Evolutionary conservation across 2,329 filamentous ascomycete species (phyloP).

Genomic region (Fusarium sp.): DNA sequence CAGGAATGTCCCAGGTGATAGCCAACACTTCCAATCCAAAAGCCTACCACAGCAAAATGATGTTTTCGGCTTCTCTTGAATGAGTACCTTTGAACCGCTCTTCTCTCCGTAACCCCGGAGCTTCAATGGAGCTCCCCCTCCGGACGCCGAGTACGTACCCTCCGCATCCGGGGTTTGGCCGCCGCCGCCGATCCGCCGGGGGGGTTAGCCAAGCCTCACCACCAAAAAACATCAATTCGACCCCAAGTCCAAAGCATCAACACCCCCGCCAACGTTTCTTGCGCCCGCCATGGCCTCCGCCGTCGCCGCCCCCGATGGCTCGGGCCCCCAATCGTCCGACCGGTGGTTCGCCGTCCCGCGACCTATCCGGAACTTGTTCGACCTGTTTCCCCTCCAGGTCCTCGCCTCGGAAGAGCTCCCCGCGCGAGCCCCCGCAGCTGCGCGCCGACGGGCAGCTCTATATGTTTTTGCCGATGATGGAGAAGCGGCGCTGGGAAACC

Average conservation of each 20-base stretch:
- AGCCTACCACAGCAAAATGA: not conserved
- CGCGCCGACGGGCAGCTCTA: slow-evolving; percentile 65
- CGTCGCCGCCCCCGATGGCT: not conserved
- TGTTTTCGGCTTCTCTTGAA: not conserved
- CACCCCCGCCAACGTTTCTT: not conserved
- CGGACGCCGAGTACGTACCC: slow-evolving; percentile 28
- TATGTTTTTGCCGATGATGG: slow-evolving; percentile 80
- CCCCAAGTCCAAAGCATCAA: not conserved
- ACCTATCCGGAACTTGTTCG: slow-evolving; percentile 85
- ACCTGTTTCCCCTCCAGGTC: slow-evolving; percentile 81
- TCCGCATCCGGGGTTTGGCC: slow-evolving; percentile 36
- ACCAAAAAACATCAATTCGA: slow-evolving; percentile 2
- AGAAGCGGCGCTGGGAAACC: slow-evolving; percentile 70
- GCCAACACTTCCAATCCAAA: not conserved
- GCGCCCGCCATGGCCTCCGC: slow-evolving; percentile 29
- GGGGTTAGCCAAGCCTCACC: slow-evolving; percentile 20
- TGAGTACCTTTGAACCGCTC: not conserved
- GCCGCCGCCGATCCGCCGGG: slow-evolving; percentile 29
- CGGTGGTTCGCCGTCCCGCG: slow-evolving; percentile 72
- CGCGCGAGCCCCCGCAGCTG: slow-evolving; percentile 60
- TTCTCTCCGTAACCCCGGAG: not conserved
- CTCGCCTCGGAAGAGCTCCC: slow-evolving; percentile 83
- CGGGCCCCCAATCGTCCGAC: slow-evolving; percentile 21
- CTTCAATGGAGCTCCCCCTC: not conserved
- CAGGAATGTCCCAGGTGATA: not conserved